phyloP scores from a whole-genome alignment of 106 monocot genomes.

The Agapanthus africanus region DNA sequence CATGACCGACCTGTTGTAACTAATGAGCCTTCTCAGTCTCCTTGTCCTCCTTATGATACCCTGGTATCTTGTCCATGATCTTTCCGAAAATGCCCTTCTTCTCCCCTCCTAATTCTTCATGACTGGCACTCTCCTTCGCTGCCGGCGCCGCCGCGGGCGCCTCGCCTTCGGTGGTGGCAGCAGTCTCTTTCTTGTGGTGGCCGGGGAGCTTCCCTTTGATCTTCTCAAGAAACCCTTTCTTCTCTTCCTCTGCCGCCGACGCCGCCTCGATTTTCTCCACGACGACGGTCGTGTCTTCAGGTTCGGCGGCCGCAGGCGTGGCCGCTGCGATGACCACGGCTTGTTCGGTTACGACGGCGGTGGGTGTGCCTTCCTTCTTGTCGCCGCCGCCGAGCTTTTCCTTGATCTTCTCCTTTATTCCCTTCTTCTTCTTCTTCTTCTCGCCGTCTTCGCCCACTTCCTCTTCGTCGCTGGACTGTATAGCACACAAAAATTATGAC shows the following conservation, averaged over 20 bases:
- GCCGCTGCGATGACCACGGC: not conserved
- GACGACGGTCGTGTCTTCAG: slow-evolving; percentile 13
- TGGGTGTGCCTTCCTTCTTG: slow-evolving; percentile 9
- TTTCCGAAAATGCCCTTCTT: slow-evolving; percentile 76
- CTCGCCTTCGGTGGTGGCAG: too few relatives aligned
- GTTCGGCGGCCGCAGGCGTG: not conserved
- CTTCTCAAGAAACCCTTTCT: slow-evolving; percentile 73
- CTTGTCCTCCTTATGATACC: slow-evolving; percentile 29
- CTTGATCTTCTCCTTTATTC: slow-evolving; percentile 34
- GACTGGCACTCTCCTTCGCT: not conserved
- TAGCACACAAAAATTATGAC: too few relatives aligned
- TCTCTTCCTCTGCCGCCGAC: slow-evolving; percentile 26
- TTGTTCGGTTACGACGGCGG: not conserved
- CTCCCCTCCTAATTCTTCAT: slow-evolving; percentile 28
- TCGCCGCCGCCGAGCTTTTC: slow-evolving; percentile 25
- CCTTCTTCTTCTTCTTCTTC: slow-evolving; percentile 59
- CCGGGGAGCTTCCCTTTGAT: slow-evolving; percentile 70
- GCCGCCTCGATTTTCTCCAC: slow-evolving; percentile 15
- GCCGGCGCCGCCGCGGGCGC: not conserved
- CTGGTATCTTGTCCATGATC: slow-evolving; percentile 74
- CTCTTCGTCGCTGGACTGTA: slow-evolving; percentile 61
- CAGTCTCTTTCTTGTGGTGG: slow-evolving; percentile 19
- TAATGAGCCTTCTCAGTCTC: not conserved
- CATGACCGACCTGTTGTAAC: not conserved
- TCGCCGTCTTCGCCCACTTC: slow-evolving; percentile 31